phyloP scores from a whole-genome alignment of 2,329 filamentous ascomycete genomes.

The Phialophora verrucosa region DNA sequence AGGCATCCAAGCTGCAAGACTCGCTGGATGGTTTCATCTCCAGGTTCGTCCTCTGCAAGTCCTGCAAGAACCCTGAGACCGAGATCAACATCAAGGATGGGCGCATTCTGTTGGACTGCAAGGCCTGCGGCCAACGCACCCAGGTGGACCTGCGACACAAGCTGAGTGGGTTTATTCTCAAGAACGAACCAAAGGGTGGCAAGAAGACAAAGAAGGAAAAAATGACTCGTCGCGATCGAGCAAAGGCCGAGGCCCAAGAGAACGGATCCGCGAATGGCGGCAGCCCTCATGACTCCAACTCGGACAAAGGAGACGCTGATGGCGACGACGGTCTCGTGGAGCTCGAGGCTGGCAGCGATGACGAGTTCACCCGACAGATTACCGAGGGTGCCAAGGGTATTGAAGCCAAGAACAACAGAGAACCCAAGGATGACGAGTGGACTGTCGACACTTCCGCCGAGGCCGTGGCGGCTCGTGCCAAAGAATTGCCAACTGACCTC shows the following conservation, averaged over 20 bases:
- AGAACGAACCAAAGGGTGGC: conserved; percentile 89
- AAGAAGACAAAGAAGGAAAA: conserved; percentile 96
- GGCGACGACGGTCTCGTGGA: conserved; percentile 69
- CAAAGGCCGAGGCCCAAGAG: conserved; percentile 66
- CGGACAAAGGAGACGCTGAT: conserved; percentile 64
- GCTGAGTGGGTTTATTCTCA: conserved; percentile 95
- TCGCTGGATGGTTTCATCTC: conserved; percentile 98
- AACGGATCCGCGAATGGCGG: conserved; percentile 62
- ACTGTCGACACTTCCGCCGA: conserved; percentile 95
- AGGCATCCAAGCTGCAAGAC: conserved; percentile 93
- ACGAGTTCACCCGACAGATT: conserved; percentile 83
- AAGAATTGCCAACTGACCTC: conserved; percentile 90
- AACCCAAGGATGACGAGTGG: conserved; percentile 88
- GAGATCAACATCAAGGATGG: conserved; percentile 94
- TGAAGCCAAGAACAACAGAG: conserved; percentile 63
- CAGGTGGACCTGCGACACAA: conserved; percentile 93
- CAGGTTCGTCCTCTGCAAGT: conserved; percentile 99
- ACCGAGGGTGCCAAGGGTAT: conserved; percentile 73
- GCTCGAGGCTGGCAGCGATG: conserved; percentile 79
- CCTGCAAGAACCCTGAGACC: conserved; percentile 99
- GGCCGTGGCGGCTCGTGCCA: conserved; percentile 91
- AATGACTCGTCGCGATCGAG: conserved; percentile 78
- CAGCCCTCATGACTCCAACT: conserved; percentile 70
- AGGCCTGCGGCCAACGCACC: conserved; percentile 92
- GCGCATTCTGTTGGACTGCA: conserved; percentile 93